Base-by-base conservation (phyloP, 148 eudicot species). In the Oxyria digyna region DNA sequence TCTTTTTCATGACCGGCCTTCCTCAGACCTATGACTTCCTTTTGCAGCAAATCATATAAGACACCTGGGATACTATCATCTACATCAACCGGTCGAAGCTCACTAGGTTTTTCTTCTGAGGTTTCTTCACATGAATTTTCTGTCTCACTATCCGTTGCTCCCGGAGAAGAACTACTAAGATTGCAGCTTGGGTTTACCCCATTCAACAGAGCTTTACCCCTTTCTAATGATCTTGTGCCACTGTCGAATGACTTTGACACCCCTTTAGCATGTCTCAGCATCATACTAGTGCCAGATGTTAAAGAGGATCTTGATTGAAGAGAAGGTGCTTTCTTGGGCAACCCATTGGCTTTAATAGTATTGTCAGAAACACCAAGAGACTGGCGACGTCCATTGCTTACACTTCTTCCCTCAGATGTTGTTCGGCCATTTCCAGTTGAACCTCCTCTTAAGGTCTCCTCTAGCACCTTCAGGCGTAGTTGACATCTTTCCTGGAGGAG, bases 1-100 rank as follows among this genome's bases (percentile, higher is more conserved):
- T 93, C 98, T 74, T 93, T 93, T 75, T 93, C 98, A 74, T 87
- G 83, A 57, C 95, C 81, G 77, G 98, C 81, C 83, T 83, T 93
- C 81, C 98, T 87, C 78, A 93, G 78, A 68, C 85, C 74, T 82
- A 93, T 42, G 50, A 93, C 96, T 83, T 93, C 98, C 77, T 89
- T 93, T 68, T 93, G 98, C 63, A 93, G 82, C 78, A 93, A 79
- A 81, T 93, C 98, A 81, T 93, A 85, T 62, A 93, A 72, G 63
- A 89, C 65, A 52, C 83, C 91, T 1, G 98, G 92, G 55, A 93
- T 94, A 62, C 79, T 85, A 74, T 89, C 98, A 74, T 87, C 98
- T 64, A 76, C 74, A 26, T 81, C 95, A 45, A 79, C 66, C 48
- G 76, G 75, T 27, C 50, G 82, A 32, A 73, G 52, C 63, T 87